These are phyloP conservation scores for Serendipita sp. DNA, from an alignment of 768 basidiomycete species.

Conservation along the genomic window DNA sequence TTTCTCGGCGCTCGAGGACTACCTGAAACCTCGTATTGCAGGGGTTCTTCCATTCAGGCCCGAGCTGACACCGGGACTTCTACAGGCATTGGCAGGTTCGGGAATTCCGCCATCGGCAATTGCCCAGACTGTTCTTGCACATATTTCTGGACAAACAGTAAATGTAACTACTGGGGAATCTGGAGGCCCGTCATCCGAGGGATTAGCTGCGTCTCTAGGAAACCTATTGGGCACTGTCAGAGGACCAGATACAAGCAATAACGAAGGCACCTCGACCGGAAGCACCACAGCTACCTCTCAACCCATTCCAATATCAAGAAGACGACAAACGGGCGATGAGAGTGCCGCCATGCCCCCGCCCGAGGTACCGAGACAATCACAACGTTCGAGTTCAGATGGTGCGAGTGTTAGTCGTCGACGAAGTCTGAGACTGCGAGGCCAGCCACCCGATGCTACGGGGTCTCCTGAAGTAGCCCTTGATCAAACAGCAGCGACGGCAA, in stretches of 20 bases:
- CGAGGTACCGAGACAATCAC: too few relatives aligned
- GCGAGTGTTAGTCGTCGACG: constrained; percentile 41
- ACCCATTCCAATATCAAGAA: neutral
- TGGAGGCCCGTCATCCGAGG: constrained; percentile 25
- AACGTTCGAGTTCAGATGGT: constrained; percentile 5
- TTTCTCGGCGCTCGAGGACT: constrained; percentile 93
- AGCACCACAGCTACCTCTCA: constrained; percentile 3
- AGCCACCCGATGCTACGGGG: constrained; percentile 6
- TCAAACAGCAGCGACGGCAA: constrained; percentile 7
- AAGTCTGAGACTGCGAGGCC: constrained; percentile 61
- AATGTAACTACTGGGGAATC: constrained; percentile 13
- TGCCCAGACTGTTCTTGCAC: neutral
- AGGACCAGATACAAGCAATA: neutral
- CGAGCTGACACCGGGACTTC: constrained; percentile 6
- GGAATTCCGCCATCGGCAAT: neutral
- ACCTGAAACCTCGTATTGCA: constrained; percentile 77
- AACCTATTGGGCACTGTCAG: neutral
- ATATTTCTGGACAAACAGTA: neutral
- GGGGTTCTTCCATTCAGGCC: constrained; percentile 35
- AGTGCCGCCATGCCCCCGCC: neutral
- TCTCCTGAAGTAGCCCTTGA: constrained; percentile 10
- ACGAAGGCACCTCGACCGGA: neutral
- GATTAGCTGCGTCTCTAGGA: constrained; percentile 30
- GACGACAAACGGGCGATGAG: neutral
- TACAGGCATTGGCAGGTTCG: neutral